phyloP scores from a whole-genome alignment of 2,329 filamentous ascomycete species.

The Aspergillus pseudotamarii region DNA sequence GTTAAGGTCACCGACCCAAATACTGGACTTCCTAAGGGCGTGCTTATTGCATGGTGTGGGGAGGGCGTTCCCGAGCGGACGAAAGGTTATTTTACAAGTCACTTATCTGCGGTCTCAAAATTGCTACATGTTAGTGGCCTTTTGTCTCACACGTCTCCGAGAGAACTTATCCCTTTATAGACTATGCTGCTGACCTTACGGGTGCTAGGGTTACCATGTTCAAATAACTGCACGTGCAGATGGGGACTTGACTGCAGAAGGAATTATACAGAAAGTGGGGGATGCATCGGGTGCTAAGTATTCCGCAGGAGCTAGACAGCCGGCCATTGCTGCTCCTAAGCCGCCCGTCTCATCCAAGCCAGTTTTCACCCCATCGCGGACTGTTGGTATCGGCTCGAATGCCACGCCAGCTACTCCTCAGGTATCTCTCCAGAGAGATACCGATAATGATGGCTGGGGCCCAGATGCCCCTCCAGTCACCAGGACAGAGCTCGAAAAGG shows the following conservation, averaged over 20 bases:
- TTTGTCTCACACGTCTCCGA: not conserved
- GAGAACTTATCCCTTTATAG: not conserved
- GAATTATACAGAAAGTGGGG: slow-evolving; percentile 88
- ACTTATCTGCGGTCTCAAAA: slow-evolving; percentile 85
- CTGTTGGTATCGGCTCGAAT: slow-evolving; percentile 63
- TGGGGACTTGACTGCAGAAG: slow-evolving; percentile 80
- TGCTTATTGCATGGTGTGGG: slow-evolving; percentile 94
- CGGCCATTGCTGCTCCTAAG: slow-evolving; percentile 56
- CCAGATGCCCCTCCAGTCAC: slow-evolving; percentile 89
- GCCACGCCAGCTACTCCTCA: slow-evolving; percentile 61
- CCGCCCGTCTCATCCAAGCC: slow-evolving; percentile 85
- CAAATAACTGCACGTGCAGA: slow-evolving; percentile 95
- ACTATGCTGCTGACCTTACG: slow-evolving; percentile 6
- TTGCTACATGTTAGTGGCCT: slow-evolving; percentile 69
- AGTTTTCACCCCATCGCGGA: slow-evolving; percentile 78
- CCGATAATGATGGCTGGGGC: slow-evolving; percentile 91
- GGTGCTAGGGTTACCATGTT: slow-evolving; percentile 79
- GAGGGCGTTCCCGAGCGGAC: slow-evolving; percentile 97
- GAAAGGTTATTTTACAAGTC: slow-evolving; percentile 97
- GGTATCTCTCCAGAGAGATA: slow-evolving; percentile 54
- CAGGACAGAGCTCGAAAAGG: slow-evolving; percentile 85
- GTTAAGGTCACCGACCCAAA: slow-evolving; percentile 97
- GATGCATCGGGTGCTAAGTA: slow-evolving; percentile 97
- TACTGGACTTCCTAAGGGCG: slow-evolving; percentile 82
- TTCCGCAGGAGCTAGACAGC: slow-evolving; percentile 66